Evolutionary conservation across 177 flowering plant genomes (phyloP).

Genomic region (Telopea speciosissima): DNA sequence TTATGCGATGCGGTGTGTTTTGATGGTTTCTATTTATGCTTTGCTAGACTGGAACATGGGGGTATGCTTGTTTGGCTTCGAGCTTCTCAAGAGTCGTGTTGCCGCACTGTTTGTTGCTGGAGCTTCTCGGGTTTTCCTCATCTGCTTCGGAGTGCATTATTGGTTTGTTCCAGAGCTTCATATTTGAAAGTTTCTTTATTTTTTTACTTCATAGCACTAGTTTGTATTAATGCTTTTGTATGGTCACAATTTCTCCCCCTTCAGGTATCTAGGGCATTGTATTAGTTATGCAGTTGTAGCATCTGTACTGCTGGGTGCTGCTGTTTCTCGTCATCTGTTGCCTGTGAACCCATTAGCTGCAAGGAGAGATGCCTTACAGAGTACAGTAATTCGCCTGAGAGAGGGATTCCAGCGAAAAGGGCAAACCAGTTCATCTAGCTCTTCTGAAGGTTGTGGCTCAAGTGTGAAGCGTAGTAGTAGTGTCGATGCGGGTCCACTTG

Average conservation of each 20-base stretch:
- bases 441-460: slow-evolving; percentile 97
- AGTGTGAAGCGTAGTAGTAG: slow-evolving; percentile 92
- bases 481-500: slow-evolving; percentile 72
- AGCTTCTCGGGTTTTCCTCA: slow-evolving; percentile 81
- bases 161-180: slow-evolving; percentile 51
- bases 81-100: slow-evolving; percentile 79
- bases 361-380: slow-evolving; percentile 92
- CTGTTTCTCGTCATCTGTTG: slow-evolving; percentile 83
- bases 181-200: background rate
- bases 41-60: slow-evolving; percentile 93
- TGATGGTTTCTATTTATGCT: background rate
- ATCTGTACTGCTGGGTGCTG: slow-evolving; percentile 88
- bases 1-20: background rate
- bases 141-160: slow-evolving; percentile 98
- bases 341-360: slow-evolving; percentile 84
- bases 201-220: background rate
- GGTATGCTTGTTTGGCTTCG: slow-evolving; percentile 89
- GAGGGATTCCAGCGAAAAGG: slow-evolving; percentile 92
- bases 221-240: background rate
- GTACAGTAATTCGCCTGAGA: slow-evolving; percentile 93
- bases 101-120: slow-evolving; percentile 90
- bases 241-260: background rate
- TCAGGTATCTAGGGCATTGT: slow-evolving; percentile 97
- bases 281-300: slow-evolving; percentile 95
- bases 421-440: slow-evolving; percentile 87